Conservation (phyloP, 2,329 filamentous ascomycete genomes). For the Chaetomium sp. region DNA sequence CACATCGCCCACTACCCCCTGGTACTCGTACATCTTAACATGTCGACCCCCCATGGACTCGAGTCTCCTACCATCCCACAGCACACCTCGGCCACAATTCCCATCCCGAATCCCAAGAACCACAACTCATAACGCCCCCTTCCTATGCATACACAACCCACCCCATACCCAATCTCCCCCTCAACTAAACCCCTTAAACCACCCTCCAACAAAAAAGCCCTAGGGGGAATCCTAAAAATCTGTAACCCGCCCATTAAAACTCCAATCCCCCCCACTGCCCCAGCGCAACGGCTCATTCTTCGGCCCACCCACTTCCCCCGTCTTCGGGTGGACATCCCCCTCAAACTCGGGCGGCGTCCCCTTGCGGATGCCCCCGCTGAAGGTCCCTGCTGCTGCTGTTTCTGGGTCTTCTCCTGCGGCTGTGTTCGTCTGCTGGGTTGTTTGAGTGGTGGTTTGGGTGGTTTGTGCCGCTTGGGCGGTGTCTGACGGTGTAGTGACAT, state of each 20-base stretch:
- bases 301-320: constrained; percentile 89
- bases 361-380: constrained; percentile 58
- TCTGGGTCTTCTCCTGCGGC: constrained; percentile 27
- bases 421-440: constrained; percentile 7
- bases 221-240: too few species aligned
- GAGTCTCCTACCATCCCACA: too few species aligned
- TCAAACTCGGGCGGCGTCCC: constrained; percentile 88
- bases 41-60: too few species aligned
- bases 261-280: constrained; percentile 74
- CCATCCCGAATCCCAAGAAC: too few species aligned
- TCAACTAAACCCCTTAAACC: too few species aligned
- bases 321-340: constrained; percentile 85
- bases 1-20: too few species aligned
- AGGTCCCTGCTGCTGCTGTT: constrained; percentile 16
- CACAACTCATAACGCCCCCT: too few species aligned
- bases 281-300: constrained; percentile 95
- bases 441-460: constrained; percentile 17
- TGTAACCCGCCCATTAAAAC: constrained; percentile 89
- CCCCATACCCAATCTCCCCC: too few species aligned
- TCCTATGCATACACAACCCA: too few species aligned
- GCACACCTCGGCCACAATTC: too few species aligned
- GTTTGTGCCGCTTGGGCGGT: neutral
- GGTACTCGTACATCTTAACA: too few species aligned
- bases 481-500: constrained; percentile 24
- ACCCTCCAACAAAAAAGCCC: too few species aligned